Conservation (phyloP, 805 yeast genomes). For the Metschnikowia kunwiensis region DNA sequence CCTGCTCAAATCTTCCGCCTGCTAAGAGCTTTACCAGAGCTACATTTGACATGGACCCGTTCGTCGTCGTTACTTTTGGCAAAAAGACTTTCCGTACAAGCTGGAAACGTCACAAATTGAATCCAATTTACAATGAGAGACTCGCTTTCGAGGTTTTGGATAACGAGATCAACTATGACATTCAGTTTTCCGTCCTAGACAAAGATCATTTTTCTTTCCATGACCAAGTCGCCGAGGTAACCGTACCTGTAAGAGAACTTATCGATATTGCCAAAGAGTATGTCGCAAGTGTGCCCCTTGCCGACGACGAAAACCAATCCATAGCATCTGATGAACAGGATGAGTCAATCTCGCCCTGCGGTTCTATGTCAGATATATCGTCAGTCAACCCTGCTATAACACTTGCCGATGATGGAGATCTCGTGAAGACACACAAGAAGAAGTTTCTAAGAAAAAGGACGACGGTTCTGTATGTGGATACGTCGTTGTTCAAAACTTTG, state of each 20-base stretch:
- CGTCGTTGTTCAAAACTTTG: slow-evolving; percentile 42
- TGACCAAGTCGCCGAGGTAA: slow-evolving; percentile 72
- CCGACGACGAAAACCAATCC: slow-evolving; percentile 1
- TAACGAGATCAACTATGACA: slow-evolving; percentile 60
- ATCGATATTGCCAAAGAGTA: slow-evolving; percentile 33
- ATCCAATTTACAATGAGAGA: slow-evolving; percentile 79
- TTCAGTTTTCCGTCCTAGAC: slow-evolving; percentile 75
- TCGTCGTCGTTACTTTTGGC: slow-evolving; percentile 88
- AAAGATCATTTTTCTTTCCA: slow-evolving; percentile 80
- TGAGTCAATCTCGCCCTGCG: slow-evolving; percentile 4
- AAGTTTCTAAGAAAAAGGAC: slow-evolving; percentile 32
- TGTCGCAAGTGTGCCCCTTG: background rate
- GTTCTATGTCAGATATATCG: slow-evolving; percentile 11
- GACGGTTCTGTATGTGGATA: slow-evolving; percentile 31
- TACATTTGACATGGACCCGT: slow-evolving; percentile 95
- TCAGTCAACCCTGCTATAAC: slow-evolving; percentile 19
- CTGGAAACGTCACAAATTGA: slow-evolving; percentile 75
- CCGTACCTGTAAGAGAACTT: slow-evolving; percentile 54
- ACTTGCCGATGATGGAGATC: slow-evolving; percentile 28
- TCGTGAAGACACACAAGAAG: slow-evolving; percentile 29
- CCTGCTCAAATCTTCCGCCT: slow-evolving; percentile 78
- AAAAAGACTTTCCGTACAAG: slow-evolving; percentile 82
- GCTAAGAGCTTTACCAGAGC: slow-evolving; percentile 64
- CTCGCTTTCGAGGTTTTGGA: slow-evolving; percentile 73
- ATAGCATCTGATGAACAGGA: background rate